phyloP scores from a whole-genome alignment of 352 stramenopile genomes.

The Phytophthora hybrid region DNA sequence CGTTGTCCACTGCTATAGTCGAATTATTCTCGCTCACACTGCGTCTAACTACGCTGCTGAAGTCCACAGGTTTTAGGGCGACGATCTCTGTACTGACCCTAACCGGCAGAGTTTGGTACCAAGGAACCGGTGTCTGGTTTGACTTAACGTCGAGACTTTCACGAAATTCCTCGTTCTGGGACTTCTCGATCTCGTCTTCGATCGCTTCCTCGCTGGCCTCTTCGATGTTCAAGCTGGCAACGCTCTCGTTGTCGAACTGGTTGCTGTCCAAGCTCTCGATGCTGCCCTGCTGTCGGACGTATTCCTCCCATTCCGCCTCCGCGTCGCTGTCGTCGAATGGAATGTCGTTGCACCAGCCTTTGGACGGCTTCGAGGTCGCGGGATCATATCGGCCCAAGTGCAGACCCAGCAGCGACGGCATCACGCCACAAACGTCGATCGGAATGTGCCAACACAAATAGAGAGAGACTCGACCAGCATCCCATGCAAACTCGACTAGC shows the following conservation, averaged over 20 bases:
- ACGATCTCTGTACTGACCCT: slow-evolving; percentile 7
- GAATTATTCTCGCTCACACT: not conserved
- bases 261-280: slow-evolving; percentile 5
- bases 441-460: slow-evolving; percentile 18
- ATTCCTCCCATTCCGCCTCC: slow-evolving; percentile 29
- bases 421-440: slow-evolving; percentile 28
- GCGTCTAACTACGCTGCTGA: not conserved
- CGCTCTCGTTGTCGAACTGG: slow-evolving; percentile 28
- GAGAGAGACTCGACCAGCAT: slow-evolving; percentile 2
- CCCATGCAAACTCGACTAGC: slow-evolving; percentile 25
- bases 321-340: slow-evolving; percentile 30
- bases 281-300: slow-evolving; percentile 21
- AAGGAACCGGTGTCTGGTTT: not conserved
- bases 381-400: slow-evolving; percentile 24
- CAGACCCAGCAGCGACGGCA: slow-evolving; percentile 36
- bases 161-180: slow-evolving; percentile 1
- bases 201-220: slow-evolving; percentile 34
- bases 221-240: slow-evolving; percentile 29
- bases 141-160: not conserved
- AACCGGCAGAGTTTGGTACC: slow-evolving; percentile 12
- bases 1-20: not conserved
- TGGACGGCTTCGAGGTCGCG: slow-evolving; percentile 22
- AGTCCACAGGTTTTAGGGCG: not conserved
- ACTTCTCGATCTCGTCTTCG: slow-evolving; percentile 29
- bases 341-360: slow-evolving; percentile 34